Conservation (phyloP, 23 red algal species). For the Gracilaria vermiculophylla region DNA sequence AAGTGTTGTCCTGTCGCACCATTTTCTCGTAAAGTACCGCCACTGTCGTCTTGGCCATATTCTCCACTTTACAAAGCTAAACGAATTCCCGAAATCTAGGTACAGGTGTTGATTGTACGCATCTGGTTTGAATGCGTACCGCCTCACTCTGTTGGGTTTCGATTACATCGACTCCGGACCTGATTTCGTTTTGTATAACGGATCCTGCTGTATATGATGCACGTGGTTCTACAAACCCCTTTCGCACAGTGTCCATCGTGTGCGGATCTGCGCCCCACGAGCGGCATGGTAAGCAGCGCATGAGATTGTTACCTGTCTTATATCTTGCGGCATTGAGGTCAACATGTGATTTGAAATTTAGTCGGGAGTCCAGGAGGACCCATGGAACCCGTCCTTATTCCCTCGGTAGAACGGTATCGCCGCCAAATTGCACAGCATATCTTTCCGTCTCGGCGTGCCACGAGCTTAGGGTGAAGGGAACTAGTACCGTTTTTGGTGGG, state of each 20-base stretch:
- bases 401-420: not conserved
- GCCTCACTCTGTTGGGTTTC: not conserved
- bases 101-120: not conserved
- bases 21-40: not conserved
- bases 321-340: not conserved
- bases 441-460: not conserved
- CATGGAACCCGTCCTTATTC: not conserved
- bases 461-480: not conserved
- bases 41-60: not conserved
- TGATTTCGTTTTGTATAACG: not conserved
- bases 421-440: not conserved
- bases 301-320: not conserved
- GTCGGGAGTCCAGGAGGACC: not conserved
- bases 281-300: not conserved
- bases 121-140: not conserved
- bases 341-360: not conserved
- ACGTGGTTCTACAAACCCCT: not conserved
- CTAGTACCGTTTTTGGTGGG: not conserved
- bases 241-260: not conserved
- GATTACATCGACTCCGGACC: not conserved
- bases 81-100: not conserved
- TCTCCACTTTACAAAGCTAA: not conserved
- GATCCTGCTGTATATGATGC: not conserved
- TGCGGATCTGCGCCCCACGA: not conserved
- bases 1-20: not conserved